Evolutionary conservation across 306 rosid species (phyloP).

Genomic region (Begonia fuchsioides): DNA sequence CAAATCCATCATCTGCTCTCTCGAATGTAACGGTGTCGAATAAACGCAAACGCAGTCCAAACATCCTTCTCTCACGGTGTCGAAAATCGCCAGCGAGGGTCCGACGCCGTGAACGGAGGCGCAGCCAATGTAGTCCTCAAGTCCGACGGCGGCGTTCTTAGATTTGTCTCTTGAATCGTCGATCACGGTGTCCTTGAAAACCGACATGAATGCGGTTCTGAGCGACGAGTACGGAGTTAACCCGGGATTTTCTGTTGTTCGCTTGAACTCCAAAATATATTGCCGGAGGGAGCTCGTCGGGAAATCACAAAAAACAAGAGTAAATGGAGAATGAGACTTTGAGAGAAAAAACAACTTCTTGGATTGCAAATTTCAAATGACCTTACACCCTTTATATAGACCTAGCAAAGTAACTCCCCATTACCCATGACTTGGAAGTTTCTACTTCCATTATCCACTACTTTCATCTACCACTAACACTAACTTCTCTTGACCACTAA

Average conservation of each 20-base stretch:
- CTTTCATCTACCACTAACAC: too few species aligned
- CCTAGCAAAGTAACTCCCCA: too few species aligned
- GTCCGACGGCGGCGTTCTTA: conserved; percentile 16
- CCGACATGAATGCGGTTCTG: conserved; percentile 32
- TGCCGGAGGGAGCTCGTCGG: too few species aligned
- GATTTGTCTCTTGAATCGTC: conserved; percentile 10
- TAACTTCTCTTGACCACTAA: too few species aligned
- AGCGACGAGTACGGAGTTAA: conserved; percentile 36
- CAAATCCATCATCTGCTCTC: conserved; percentile 36
- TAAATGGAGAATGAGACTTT: too few species aligned
- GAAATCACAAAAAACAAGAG: too few species aligned
- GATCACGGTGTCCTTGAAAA: conserved; percentile 45
- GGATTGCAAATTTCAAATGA: too few species aligned
- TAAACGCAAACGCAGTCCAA: conserved; percentile 48
- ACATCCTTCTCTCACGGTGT: conserved; percentile 29
- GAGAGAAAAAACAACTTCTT: too few species aligned
- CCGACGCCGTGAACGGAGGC: conserved; percentile 58
- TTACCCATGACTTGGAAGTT: too few species aligned
- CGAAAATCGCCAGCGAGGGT: conserved; percentile 48
- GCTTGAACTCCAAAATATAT: too few species aligned
- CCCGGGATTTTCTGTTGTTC: conserved; percentile 36
- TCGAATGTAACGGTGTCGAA: conserved; percentile 46
- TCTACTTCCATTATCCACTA: too few species aligned
- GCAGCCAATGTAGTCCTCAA: conserved; percentile 51
- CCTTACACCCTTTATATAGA: too few species aligned